Base-by-base conservation (phyloP, 1,139 yeast genomes). In the Sugiyamaella japonica region DNA sequence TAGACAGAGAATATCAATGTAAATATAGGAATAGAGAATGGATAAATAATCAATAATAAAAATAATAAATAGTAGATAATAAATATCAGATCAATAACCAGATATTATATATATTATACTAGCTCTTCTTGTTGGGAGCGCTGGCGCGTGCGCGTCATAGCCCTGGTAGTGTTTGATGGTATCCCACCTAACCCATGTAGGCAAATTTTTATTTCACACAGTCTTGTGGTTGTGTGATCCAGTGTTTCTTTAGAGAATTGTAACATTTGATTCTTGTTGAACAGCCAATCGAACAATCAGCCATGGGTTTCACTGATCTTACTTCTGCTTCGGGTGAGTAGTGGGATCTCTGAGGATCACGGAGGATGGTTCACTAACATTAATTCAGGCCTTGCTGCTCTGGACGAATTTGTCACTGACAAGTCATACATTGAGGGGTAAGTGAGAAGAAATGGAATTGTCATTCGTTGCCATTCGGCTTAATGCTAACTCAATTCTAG, bases 371-470 rank as follows among this genome's bases (percentile, higher is more conserved):
- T 16, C 16, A 9, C 40, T 32, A 43, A 47, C 41, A 31, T 29
- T 10, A 49, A 45, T 38, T 7, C 49, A 77, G 80, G 97, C 73
- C 77, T 91, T 73, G 79, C 86, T 76, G 80, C 89, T 74, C 87
- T 91, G 75, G 85, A 90, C 88, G 81, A 81, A 69, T 85, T 82
- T 82, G 85, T 91, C 77, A 89, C 86, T 76, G 91, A 87, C 78
- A 88, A 89, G 82, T 86, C 95, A 65, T 90, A 89, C 87, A 73
- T 90, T 70, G 93, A 88, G 74, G 96, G 97, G 95, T 89, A 86
- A 75, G 95, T n/a, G 1, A 20, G 5, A 20, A 20, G 25, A 20
- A 20, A 20, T 20, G 25, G 3, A n/a, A n/a, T n/a, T n/a, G n/a
- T n/a, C n/a, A n/a, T n/a, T n/a, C 8, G 8, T 44, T 20, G 7